Conservation (phyloP, 1,284 basidiomycete genomes). For the Golubevia pallescens region DNA sequence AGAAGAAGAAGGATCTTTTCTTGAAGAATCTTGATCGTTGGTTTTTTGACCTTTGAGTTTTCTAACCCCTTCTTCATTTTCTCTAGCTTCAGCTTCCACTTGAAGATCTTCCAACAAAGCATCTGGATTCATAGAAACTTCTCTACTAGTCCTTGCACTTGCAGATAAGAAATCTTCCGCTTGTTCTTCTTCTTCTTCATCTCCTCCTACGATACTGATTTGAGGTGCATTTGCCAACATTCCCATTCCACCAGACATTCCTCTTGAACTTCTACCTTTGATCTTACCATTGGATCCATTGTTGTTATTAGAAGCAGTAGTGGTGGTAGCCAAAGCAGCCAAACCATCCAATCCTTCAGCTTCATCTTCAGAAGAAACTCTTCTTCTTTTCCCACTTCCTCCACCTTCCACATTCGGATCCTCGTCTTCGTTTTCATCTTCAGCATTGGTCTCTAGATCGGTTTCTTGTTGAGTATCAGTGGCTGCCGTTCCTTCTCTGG, state of each 20-base stretch:
- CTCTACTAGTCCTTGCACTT: no score
- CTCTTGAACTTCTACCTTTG: neutral
- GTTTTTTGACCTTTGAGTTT: neutral
- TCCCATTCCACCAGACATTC: neutral
- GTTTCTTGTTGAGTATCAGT: no score
- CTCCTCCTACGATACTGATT: neutral
- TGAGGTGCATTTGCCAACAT: neutral
- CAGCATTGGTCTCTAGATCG: neutral
- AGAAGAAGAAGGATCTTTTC: no score
- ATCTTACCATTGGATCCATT: neutral
- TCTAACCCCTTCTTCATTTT: neutral
- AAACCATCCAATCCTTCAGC: conserved; percentile 44
- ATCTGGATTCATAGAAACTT: neutral
- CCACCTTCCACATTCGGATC: conserved; percentile 4
- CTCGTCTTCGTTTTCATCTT: conserved; percentile 11
- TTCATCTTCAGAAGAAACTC: conserved; percentile 45
- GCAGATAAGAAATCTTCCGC: no score
- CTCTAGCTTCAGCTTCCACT: neutral
- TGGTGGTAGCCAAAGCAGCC: conserved; percentile 39
- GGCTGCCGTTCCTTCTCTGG: no score
- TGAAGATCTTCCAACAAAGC: neutral
- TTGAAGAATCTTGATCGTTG: neutral
- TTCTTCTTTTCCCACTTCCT: conserved; percentile 17
- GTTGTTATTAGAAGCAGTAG: neutral
- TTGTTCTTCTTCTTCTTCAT: neutral